phyloP scores from a whole-genome alignment of 139 green algal species.

The Micromonas pusilla region DNA sequence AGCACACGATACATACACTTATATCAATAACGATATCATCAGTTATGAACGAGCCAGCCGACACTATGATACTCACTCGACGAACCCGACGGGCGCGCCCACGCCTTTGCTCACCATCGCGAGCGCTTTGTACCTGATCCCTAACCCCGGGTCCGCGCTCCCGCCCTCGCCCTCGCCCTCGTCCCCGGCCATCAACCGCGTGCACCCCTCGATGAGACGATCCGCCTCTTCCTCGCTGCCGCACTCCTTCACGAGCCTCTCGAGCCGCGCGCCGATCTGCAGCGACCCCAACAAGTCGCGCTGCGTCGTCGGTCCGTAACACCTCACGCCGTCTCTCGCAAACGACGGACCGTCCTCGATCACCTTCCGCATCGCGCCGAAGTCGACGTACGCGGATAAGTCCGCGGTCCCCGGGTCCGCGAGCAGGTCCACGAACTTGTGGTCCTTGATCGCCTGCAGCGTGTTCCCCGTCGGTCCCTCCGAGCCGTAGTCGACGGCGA shows the following conservation, averaged over 20 bases:
- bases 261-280: slow-evolving; percentile 60
- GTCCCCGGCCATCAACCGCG: slow-evolving; percentile 33
- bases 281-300: slow-evolving; percentile 59
- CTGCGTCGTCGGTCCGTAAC: slow-evolving; percentile 67
- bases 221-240: slow-evolving; percentile 30
- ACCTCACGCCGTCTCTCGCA: slow-evolving; percentile 28
- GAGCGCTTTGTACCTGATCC: slow-evolving; percentile 17
- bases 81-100: slow-evolving; percentile 17
- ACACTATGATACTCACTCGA: too few relatives aligned
- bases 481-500: slow-evolving; percentile 92
- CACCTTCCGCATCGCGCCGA: slow-evolving; percentile 40
- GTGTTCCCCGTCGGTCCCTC: slow-evolving; percentile 62
- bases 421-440: slow-evolving; percentile 60
- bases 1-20: background rate
- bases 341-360: slow-evolving; percentile 26
- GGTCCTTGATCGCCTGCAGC: slow-evolving; percentile 54
- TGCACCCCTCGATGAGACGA: slow-evolving; percentile 33
- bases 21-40: background rate
- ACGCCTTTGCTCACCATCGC: slow-evolving; percentile 2
- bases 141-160: slow-evolving; percentile 9
- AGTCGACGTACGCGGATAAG: slow-evolving; percentile 89
- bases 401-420: slow-evolving; percentile 71
- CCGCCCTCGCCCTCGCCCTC: slow-evolving; percentile 10
- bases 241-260: slow-evolving; percentile 33
- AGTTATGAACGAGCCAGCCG: too few relatives aligned